A percentile compares a stretch with the other conserved stretches of the same genome.
Evolutionary conservation across 352 stramenopile genomes (phyloP).

Genomic region (Pythium folliculosum): DNA sequence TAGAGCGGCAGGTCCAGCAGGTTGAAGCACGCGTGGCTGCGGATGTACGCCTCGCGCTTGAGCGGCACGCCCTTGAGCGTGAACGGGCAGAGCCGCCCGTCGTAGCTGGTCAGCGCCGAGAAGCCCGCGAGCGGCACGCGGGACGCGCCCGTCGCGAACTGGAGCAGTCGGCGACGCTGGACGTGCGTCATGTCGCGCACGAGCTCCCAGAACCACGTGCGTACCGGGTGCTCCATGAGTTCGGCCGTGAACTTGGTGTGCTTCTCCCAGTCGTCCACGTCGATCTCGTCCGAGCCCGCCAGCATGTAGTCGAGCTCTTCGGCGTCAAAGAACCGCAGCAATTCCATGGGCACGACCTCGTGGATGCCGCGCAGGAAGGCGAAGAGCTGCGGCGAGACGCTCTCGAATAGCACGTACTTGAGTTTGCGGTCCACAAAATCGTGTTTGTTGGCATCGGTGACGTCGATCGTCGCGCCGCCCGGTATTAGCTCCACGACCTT

Average conservation of each 20-base stretch:
- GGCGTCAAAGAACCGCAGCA: conserved; percentile 93
- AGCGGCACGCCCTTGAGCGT: conserved; percentile 8
- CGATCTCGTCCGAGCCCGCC: conserved; percentile 86
- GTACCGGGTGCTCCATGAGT: conserved; percentile 1
- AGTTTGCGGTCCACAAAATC: conserved; percentile 91
- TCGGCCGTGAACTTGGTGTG: conserved; percentile 43
- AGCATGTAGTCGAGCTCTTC: conserved; percentile 93
- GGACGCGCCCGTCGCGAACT: conserved; percentile 39
- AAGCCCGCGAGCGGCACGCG: conserved; percentile 36
- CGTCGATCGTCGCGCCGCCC: conserved; percentile 58
- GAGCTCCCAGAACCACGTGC: conserved; percentile 31
- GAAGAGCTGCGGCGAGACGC: conserved; percentile 66
- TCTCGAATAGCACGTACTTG: conserved; percentile 88
- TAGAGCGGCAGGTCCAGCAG: conserved; percentile 94
- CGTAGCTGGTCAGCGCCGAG: conserved; percentile 27
- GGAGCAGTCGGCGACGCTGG: conserved; percentile 31
- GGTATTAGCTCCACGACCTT: conserved; percentile 53
- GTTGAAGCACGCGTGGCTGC: conserved; percentile 44
- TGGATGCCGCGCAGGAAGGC: conserved; percentile 89
- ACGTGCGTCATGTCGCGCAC: conserved; percentile 46
- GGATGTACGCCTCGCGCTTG: conserved; percentile 34
- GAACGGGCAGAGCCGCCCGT: conserved; percentile 31
- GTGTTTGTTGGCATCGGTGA: conserved; percentile 94
- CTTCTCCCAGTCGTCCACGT: conserved; percentile 88
- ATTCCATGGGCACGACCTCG: conserved; percentile 86